phyloP scores from a whole-genome alignment of 106 monocot species.

The Dactylorhiza incarnata region DNA sequence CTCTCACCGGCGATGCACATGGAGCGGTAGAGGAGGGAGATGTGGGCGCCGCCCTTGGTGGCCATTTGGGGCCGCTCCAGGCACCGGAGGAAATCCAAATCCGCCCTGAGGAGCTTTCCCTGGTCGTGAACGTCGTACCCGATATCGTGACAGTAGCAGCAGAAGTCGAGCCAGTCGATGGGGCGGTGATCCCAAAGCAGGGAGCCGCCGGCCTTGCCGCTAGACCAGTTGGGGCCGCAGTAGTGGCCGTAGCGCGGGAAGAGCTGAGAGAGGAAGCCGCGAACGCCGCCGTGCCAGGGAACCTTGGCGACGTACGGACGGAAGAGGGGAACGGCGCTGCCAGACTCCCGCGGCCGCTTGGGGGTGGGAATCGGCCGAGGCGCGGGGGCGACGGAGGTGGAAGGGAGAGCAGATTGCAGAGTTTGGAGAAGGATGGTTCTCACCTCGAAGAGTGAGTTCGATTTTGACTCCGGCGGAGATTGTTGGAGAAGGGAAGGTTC shows the following conservation, averaged over 20 bases:
- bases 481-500: not conserved
- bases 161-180: conserved; percentile 85
- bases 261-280: conserved; percentile 73
- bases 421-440: not conserved
- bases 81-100: conserved; percentile 80
- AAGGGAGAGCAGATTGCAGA: not conserved
- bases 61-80: conserved; percentile 45
- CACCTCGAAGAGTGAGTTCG: not conserved
- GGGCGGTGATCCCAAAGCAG: conserved; percentile 85
- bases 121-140: conserved; percentile 86
- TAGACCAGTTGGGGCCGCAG: conserved; percentile 98
- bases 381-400: not conserved
- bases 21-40: no score
- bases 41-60: no score
- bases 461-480: not conserved
- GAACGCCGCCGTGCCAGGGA: conserved; percentile 78
- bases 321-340: conserved; percentile 56
- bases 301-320: conserved; percentile 86
- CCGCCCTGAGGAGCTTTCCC: conserved; percentile 69
- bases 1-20: no score
- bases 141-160: conserved; percentile 96
- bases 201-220: conserved; percentile 77
- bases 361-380: not conserved
- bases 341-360: no score
- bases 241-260: conserved; percentile 94